Evolutionary conservation across 768 basidiomycete species (phyloP), one percentile per base, ranked within the genome.

Genomic region (Lactarius pseudohatsudake): DNA sequence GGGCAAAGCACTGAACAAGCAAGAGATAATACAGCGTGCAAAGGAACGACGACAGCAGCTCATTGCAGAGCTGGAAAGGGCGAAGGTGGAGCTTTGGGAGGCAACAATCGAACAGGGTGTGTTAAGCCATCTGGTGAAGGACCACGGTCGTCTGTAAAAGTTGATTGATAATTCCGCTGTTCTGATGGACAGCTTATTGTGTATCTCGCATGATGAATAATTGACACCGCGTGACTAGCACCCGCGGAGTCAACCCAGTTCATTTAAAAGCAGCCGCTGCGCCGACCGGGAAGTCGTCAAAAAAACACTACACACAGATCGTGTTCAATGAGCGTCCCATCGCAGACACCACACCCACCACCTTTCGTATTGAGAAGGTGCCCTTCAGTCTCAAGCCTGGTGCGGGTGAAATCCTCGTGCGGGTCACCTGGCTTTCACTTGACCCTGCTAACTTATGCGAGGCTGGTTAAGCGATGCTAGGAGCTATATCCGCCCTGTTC

Each of bases 371-470:
- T 0, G 86, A 90, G 76, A 74, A 78, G 3, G 74, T 81, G 18
- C 79, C 84, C 1, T 82, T 84, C 68, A 78, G 81, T 69, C 79
- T 91, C 60, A 81, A 82, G 72, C 81, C 86, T 7, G 82, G 81
- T 1, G 68, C 75, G 22, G 75, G 77, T 28, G 81, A 90, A 68
- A 86, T 86, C 9, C 79, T 96, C 56, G 85, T 98, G n/a, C 83
- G 86, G 74, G 86, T 91, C 65, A 86, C 87, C 57, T 95, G 88
- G 81, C 73, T 94, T 38, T 88, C 87, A 40, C 75, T 97, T 69
- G 95, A 97, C 72, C 94, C 95, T 22, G 92, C 93, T 0, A n/a
- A n/a, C n/a, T n/a, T n/a, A 93, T 94, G 92, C 84, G 94, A 10
- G 86, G 85, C 15, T 97, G 90, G 83, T 73, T 98, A 59, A 85